These are phyloP conservation scores for Elongisporangium prolatum DNA, from an alignment of 352 stramenopile species.

Conservation along the genomic window DNA sequence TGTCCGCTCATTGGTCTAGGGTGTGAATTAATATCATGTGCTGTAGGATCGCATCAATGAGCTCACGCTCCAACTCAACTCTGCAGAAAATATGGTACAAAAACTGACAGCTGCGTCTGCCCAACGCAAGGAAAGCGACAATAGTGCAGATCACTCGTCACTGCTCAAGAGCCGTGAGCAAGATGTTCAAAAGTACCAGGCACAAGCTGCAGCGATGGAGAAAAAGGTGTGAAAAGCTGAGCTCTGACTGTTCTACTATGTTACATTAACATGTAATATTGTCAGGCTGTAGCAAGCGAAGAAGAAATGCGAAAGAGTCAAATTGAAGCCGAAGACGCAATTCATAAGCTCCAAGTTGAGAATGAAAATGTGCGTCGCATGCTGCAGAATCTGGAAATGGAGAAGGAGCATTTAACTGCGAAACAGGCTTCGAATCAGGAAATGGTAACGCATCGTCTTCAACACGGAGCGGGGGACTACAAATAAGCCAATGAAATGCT, in stretches of 20 bases:
- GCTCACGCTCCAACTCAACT: slow-evolving; percentile 50
- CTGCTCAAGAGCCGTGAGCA: slow-evolving; percentile 38
- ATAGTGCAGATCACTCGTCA: slow-evolving; percentile 12
- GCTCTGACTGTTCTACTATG: neutral
- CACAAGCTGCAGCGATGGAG: slow-evolving; percentile 30
- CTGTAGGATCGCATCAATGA: slow-evolving; percentile 43
- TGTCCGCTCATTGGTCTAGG: neutral
- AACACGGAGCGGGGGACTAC: neutral
- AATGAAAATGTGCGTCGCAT: slow-evolving; percentile 36
- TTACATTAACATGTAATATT: neutral
- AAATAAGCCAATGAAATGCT: neutral
- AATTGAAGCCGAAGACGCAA: slow-evolving; percentile 40
- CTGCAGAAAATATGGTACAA: slow-evolving; percentile 34
- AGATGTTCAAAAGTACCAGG: slow-evolving; percentile 46
- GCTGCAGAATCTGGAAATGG: slow-evolving; percentile 42
- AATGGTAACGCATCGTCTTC: slow-evolving; percentile 22
- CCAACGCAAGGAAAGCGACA: slow-evolving; percentile 17
- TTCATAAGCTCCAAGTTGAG: slow-evolving; percentile 46
- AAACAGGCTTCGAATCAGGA: slow-evolving; percentile 61
- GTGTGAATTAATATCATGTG: neutral
- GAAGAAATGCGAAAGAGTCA: slow-evolving; percentile 31
- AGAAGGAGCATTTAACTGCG: slow-evolving; percentile 38
- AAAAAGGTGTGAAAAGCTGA: slow-evolving; percentile 28
- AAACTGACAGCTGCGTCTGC: slow-evolving; percentile 13
- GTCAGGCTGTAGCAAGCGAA: slow-evolving; percentile 38